Base-by-base conservation (phyloP, 1,284 basidiomycete genomes). In the Fomitopsis schrenkii region DNA sequence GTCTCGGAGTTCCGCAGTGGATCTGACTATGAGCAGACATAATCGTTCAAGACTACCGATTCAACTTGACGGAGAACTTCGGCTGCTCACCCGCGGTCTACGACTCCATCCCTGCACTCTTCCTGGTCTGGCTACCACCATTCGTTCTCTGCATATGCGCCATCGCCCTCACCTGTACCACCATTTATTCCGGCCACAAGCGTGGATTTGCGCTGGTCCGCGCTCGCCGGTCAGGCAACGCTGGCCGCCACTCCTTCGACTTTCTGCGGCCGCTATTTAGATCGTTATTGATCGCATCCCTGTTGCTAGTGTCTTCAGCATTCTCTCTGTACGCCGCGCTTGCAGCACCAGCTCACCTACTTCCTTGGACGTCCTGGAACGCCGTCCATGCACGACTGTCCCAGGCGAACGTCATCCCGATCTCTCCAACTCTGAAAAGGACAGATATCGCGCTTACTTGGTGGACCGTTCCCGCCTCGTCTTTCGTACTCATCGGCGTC, bases 21-120 rank as follows among this genome's bases (percentile, higher is more conserved):
- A 36, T 55, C 22, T 58, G 58, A 38, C 19, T 14, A 15, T 44
- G 26, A 12, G 12, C 62, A 91, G 89, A 90, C 68, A 69, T 83
- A 44, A 72, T 86, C 60, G 83, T 84, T n/a, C 90, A 92, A 72
- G 83, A 85, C 63, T 83, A 84, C 72, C 83, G 90, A 56, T 92
- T 90, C 73, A 83, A 88, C 72, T 75, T 93, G 58, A 73, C 82
- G 54, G 73, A 84, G 68, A 78, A 84, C 62, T 81, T 84, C 63
- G 90, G 90, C 14, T 92, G 90, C 71, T 76, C 79, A 44, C 79
- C 87, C 1, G 79, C 87, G 0, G 79, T 81, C 15, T 83, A 85
- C 69, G 77, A 80, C 55, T 84, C 86, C 2, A 66, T 78, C 2
- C 70, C 80, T 9, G 77, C 82, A 0, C 70, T 88, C 61, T 70